Percentiles rank a stretch among this genome's conserved stretches.
Evolutionary conservation across 495 filamentous ascomycete genomes (phyloP).

Genomic region (Parmelia sp.): DNA sequence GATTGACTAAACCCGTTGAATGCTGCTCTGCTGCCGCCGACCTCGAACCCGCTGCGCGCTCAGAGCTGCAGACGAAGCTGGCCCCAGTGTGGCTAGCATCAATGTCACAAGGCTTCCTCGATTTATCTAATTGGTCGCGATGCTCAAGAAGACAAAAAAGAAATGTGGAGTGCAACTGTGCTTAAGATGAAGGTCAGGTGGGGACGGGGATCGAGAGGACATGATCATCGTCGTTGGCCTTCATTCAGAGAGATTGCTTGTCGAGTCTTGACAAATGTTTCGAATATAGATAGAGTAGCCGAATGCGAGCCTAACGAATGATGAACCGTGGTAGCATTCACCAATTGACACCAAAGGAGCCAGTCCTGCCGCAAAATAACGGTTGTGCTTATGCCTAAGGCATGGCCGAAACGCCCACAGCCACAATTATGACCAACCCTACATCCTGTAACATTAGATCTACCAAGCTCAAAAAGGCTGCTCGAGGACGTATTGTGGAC

Average conservation of each 20-base stretch:
- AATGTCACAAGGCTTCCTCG: not conserved
- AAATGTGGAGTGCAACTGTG: not conserved
- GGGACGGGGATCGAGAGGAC: not conserved
- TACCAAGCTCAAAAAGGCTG: not conserved
- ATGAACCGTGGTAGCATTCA: not conserved
- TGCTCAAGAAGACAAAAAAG: not conserved
- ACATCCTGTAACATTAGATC: not conserved
- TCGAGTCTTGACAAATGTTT: not conserved
- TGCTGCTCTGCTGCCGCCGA: not conserved
- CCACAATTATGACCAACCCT: not conserved
- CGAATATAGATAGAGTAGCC: not conserved
- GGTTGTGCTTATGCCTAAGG: not conserved
- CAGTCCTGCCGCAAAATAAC: not conserved
- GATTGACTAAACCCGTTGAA: not conserved
- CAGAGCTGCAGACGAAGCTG: not conserved
- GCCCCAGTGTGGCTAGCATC: not conserved
- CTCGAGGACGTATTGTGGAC: no score
- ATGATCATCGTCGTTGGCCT: not conserved
- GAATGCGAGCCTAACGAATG: not conserved
- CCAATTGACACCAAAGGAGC: not conserved
- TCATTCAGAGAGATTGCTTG: not conserved
- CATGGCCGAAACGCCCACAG: slow-evolving; percentile 1
- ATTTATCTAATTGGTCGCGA: not conserved
- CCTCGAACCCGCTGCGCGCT: not conserved
- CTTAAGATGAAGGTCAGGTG: not conserved